Evolutionary conservation across 768 basidiomycete genomes (phyloP), one percentile per base, ranked within the genome.

Genomic region (Serendipita indica): DNA sequence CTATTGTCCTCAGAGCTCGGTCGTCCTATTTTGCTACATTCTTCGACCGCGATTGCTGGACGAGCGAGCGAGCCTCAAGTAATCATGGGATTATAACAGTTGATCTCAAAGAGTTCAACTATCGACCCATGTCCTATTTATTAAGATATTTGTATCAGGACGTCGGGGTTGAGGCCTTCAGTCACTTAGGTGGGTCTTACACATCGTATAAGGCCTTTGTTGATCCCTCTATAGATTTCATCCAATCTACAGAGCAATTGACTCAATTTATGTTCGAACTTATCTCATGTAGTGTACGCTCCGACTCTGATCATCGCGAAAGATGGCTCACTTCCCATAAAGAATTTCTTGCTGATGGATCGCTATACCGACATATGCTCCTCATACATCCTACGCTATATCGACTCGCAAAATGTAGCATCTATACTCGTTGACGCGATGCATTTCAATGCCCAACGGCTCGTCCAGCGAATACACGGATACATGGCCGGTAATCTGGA

Each of bases 341-440:
- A 93, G 85, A 92, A 86, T 62, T 91, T 98, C 69, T 72, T 98
- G 2, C 77, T 96, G 6, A 73, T 97, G n/a, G 88, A 89, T 65
- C 81, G 83, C 18, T 78, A 98, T 18, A 78, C 89, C 33, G 76
- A 88, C 1, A 71, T 94, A 25, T 96, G 92, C 71, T 93, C 92
- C 1, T 72, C 74, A 6, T 76, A 85, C 39, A 77, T 97, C 57
- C 74, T 91, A 34, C 72, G 74, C 35, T 76, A 80, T 66, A 74
- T 84, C 56, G 84, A 79, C 58, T 73, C 84, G 60, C 73, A 79
- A 68, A 98, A 96, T 60, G 86, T 82, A 0, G 84, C 82, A 61
- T 81, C 83, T 62, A 73, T 97, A 37, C 81, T 96, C 28, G 72
- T 80, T 30, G 90, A 94, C 39, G 92, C 93, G 0, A 78, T 82